Percentiles rank a stretch among this genome's conserved stretches.
phyloP scores from a whole-genome alignment of 257 asterid species.

The Striga asiatica region DNA sequence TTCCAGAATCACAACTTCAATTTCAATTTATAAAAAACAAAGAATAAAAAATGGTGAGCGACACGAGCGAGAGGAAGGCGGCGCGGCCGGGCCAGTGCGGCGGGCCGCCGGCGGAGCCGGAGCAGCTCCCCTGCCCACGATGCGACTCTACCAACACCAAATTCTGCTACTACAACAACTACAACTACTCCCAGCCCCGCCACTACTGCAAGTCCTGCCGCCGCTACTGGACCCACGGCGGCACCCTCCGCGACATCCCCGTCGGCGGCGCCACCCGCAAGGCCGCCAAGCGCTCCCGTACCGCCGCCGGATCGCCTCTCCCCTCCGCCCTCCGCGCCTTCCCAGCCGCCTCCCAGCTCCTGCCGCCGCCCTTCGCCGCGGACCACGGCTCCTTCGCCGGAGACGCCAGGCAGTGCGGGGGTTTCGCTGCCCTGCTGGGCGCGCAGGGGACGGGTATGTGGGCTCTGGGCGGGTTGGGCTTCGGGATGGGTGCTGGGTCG shows the following conservation, averaged over 20 bases:
- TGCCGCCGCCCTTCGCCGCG: conserved; percentile 26
- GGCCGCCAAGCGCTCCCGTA: conserved; percentile 62
- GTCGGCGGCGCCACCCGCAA: conserved; percentile 74
- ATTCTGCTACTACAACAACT: conserved; percentile 77
- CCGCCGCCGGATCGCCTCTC: conserved; percentile 10
- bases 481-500: conserved; percentile 33
- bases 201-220: conserved; percentile 78
- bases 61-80: conserved; percentile 23
- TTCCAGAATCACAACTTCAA: not conserved
- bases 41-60: conserved; percentile 29
- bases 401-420: conserved; percentile 31
- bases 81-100: conserved; percentile 31
- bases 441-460: conserved; percentile 44
- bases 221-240: conserved; percentile 80
- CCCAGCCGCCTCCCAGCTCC: conserved; percentile 24
- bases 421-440: conserved; percentile 51
- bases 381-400: conserved; percentile 25
- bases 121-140: conserved; percentile 66
- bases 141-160: conserved; percentile 67
- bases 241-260: conserved; percentile 66
- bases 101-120: conserved; percentile 60
- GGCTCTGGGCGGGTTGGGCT: conserved; percentile 47
- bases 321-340: conserved; percentile 32
- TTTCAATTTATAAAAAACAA: not conserved
- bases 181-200: conserved; percentile 72